Percentiles rank a stretch among this genome's conserved stretches.
Evolutionary conservation across 2,329 filamentous ascomycete species (phyloP).

Genomic region (Volutella citrinella): DNA sequence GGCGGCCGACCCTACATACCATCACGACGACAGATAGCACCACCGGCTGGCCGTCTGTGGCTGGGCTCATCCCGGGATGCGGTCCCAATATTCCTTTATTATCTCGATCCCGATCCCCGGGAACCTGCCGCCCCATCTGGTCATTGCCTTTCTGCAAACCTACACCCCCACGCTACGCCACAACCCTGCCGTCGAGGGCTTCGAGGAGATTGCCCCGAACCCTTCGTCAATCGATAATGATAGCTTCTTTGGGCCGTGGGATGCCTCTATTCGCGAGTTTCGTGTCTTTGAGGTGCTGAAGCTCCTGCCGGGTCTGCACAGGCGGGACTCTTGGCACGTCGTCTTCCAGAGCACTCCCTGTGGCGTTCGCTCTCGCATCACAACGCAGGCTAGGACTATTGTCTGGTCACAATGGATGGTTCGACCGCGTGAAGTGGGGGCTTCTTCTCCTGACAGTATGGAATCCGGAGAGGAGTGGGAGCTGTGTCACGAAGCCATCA

Average conservation of each 20-base stretch:
- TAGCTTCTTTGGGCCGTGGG: conserved; percentile 35
- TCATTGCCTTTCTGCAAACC: conserved; percentile 35
- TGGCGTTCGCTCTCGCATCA: conserved; percentile 38
- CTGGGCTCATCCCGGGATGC: too few relatives aligned
- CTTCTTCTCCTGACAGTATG: conserved; percentile 4
- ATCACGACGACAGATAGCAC: too few relatives aligned
- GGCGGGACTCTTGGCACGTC: conserved; percentile 36
- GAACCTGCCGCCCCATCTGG: conserved; percentile 28
- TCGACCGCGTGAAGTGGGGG: conserved; percentile 3
- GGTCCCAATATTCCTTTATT: too few relatives aligned
- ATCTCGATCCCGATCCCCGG: conserved; percentile 38
- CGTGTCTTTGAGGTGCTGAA: conserved; percentile 11
- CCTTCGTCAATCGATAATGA: conserved; percentile 32
- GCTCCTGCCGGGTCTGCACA: conserved; percentile 35
- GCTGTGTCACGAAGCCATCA: conserved; percentile 23
- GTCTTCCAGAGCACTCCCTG: conserved; percentile 38
- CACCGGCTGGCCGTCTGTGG: too few relatives aligned
- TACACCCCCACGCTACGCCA: conserved; percentile 38
- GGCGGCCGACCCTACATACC: too few relatives aligned
- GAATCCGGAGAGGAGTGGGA: conserved; percentile 22
- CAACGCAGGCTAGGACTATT: conserved; percentile 36
- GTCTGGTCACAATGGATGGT: conserved; percentile 33
- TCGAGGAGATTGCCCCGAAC: conserved; percentile 28
- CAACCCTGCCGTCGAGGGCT: conserved; percentile 32
- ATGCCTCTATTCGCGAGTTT: conserved; percentile 29